These are phyloP conservation scores for Prunus mira DNA, from an alignment of 306 rosid genomes.

Conservation along the genomic window DNA sequence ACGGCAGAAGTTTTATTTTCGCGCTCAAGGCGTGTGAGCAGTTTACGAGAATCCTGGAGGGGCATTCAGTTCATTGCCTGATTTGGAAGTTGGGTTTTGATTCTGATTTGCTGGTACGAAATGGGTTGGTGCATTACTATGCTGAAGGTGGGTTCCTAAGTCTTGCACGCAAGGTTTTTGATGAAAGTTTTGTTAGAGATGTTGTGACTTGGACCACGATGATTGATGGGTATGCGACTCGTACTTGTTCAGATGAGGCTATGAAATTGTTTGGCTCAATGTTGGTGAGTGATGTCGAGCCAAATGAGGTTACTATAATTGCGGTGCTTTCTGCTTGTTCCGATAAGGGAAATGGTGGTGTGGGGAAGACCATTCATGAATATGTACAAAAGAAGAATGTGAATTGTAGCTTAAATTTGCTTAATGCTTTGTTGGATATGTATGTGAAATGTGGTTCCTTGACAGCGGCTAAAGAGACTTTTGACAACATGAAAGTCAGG, in stretches of 20 bases:
- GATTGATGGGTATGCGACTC: constrained; percentile 60
- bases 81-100: constrained; percentile 55
- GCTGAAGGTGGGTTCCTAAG: constrained; percentile 35
- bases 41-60: constrained; percentile 5
- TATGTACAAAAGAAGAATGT: constrained; percentile 24
- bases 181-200: constrained; percentile 52
- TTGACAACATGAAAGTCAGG: constrained; percentile 48
- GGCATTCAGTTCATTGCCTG: constrained; percentile 46
- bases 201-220: constrained; percentile 84
- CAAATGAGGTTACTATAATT: constrained; percentile 72
- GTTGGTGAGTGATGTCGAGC: constrained; percentile 52
- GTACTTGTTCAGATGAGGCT: constrained; percentile 44
- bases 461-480: constrained; percentile 44
- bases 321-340: constrained; percentile 56
- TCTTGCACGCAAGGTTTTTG: constrained; percentile 60
- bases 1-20: constrained; percentile 54
- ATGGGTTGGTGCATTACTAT: constrained; percentile 61
- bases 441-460: constrained; percentile 59
- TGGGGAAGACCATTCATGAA: constrained; percentile 48
- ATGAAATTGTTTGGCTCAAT: constrained; percentile 45
- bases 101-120: constrained; percentile 47
- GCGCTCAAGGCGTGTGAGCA: constrained; percentile 54
- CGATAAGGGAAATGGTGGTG: constrained; percentile 32
- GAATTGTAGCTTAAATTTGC: constrained; percentile 41
- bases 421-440: constrained; percentile 65